Percentiles rank a stretch among this genome's conserved stretches.
Evolutionary conservation across 176 grass and related monocot genomes (phyloP).

Genomic region (Juncus inflexus): DNA sequence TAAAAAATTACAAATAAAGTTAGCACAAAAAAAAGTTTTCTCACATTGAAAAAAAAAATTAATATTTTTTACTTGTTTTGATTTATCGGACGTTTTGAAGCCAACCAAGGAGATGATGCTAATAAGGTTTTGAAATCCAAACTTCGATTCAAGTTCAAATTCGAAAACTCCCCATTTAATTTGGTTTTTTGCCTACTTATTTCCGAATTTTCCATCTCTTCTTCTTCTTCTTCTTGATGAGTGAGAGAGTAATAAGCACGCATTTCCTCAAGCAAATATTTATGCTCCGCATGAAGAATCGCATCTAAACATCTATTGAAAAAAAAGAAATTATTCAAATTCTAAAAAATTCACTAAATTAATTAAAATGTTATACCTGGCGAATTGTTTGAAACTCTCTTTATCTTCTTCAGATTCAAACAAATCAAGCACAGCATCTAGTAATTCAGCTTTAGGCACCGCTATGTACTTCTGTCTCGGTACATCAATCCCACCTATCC

Average conservation of each 20-base stretch:
- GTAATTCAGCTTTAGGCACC: slow-evolving; percentile 57
- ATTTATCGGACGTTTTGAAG: slow-evolving; percentile 13
- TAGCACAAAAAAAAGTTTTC: not conserved
- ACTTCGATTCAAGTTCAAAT: slow-evolving; percentile 29
- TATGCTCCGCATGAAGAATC: slow-evolving; percentile 91
- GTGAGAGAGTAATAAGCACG: slow-evolving; percentile 56
- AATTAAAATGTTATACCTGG: slow-evolving; percentile 29
- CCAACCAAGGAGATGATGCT: slow-evolving; percentile 34
- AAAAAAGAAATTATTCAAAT: slow-evolving; percentile 4
- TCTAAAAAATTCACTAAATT: not conserved
- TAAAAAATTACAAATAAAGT: slow-evolving; percentile 13
- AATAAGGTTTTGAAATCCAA: slow-evolving; percentile 60
- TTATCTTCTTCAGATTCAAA: slow-evolving; percentile 39
- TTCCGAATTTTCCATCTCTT: not conserved
- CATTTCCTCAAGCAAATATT: slow-evolving; percentile 85
- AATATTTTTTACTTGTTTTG: too few species aligned
- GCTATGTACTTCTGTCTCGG: slow-evolving; percentile 84
- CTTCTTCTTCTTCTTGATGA: slow-evolving; percentile 27
- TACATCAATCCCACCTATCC: slow-evolving; percentile 61
- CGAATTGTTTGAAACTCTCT: slow-evolving; percentile 55
- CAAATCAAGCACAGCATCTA: slow-evolving; percentile 49
- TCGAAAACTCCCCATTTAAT: slow-evolving; percentile 30
- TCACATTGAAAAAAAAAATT: not conserved
- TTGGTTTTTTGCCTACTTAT: not conserved
- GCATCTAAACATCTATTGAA: slow-evolving; percentile 60